Base-by-base conservation (phyloP, 2,329 filamentous ascomycete genomes). In the Scedosporium dehoogii region DNA sequence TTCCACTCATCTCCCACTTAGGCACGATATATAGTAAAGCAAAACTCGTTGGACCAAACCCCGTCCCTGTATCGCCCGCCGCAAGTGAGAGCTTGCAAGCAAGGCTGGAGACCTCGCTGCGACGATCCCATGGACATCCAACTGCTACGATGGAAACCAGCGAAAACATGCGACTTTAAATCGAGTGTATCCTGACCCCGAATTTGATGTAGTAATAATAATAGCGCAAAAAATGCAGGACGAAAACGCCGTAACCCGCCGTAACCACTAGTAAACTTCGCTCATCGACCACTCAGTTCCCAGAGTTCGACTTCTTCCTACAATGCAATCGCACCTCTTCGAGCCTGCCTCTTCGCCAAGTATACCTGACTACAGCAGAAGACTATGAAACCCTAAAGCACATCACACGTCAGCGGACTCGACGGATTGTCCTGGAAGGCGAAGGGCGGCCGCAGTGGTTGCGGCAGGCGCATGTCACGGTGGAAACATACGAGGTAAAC, bases 331-430 rank as follows among this genome's bases (percentile, higher is more conserved):
- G 91, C 89, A 66, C 92, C 92, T 72, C 90, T 83, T 74, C 90
- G 83, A 76, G 85, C 91, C 74, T 92, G 88, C 74, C 91, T 87
- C 69, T 90, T 77, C 75, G 97, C 91, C 65, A 97, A 82, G 71
- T 89, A 85, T 65, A 91, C 93, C 75, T 97, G 93, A 68, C 92
- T 85, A 63, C 88, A 89, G 76, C 93, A 97, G 78, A 96, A 97
- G 59, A 96, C 82, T 63, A 96, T 84, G 80, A 97, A 97, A 16
- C 82, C 86, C 92, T 96, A 67, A 27, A 55, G 16, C 29, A 10
- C 27, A 18, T 48, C 16, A 6, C 18, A 23, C 59, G 23, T 25
- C 46, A 60, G 25, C 9, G 16, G 23, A 27, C 6, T 25, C 29
- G 27, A 23, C 6, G 57, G 29, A 14, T 57, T 44, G 33, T 38